Evolutionary conservation across 179 eudicot genomes (phyloP).

Genomic region (Gypsophila paniculata): DNA sequence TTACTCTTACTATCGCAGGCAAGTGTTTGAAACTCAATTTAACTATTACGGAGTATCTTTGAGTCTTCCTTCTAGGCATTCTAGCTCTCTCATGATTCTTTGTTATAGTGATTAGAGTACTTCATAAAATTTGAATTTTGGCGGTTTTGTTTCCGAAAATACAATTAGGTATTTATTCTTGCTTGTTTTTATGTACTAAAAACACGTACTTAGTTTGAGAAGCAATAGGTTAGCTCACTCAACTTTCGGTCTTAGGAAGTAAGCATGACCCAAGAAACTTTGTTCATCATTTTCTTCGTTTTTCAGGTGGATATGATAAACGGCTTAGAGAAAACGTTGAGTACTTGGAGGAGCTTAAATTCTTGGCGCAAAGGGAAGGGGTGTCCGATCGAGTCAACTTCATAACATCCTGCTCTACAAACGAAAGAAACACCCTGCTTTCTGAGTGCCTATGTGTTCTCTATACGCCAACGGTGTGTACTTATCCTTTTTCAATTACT

Average conservation of each 20-base stretch:
- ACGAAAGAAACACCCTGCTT: constrained; percentile 70
- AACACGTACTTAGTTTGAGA: not conserved
- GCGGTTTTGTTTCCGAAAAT: not conserved
- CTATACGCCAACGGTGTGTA: constrained; percentile 75
- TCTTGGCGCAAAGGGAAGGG: constrained; percentile 66
- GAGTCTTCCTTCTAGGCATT: not conserved
- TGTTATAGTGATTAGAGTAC: not conserved
- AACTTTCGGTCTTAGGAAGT: not conserved
- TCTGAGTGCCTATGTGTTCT: constrained; percentile 73
- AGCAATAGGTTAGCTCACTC: not conserved
- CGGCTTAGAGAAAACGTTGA: constrained; percentile 86
- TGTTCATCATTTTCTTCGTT: not conserved
- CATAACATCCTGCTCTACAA: constrained; percentile 79
- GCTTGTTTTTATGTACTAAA: not conserved
- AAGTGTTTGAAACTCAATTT: constrained; percentile 18
- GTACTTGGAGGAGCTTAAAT: constrained; percentile 72
- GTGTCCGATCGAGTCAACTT: constrained; percentile 58
- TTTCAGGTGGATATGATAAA: constrained; percentile 80
- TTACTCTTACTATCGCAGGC: constrained; percentile 70
- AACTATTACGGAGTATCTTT: not conserved
- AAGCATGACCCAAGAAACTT: not conserved
- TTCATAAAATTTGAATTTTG: too few relatives aligned
- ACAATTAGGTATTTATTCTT: not conserved
- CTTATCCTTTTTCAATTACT: not conserved
- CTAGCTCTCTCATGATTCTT: not conserved